Evolutionary conservation across 495 filamentous ascomycete genomes (phyloP), one percentile per base, ranked within the genome.

Genomic region (Penicillium ucsense): DNA sequence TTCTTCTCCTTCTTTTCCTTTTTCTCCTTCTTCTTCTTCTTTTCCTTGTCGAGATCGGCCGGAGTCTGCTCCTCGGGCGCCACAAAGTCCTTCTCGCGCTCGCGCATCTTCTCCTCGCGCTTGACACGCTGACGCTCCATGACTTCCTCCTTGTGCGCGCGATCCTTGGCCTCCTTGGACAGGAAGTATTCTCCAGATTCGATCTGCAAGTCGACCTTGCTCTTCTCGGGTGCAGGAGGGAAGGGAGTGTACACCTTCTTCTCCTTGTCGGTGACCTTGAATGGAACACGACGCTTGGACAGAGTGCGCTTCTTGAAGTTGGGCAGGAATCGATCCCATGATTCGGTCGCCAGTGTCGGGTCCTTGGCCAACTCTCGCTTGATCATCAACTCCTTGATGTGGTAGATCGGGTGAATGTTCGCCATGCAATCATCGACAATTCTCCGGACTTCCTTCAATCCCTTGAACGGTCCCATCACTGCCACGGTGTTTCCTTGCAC

Each of bases 371-470:
- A 75, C 68, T 99, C 94, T 30, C 90, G 84, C 71, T 95, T 95
- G 71, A 99, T 95, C 92, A 97, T 96, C 61, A 97, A 78, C 64
- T 96, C 90, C 73, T 99, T 99, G 72, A 99, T 91, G 59, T 90
- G 81, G 66, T 94, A 94, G 55, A 89, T 89, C 2, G 86, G 84
- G 61, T 94, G 89, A 52, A 95, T 82, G 63, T 99, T 99, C 33
- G 80, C 80, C 94, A 99, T 97, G 67, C 88, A 94, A 64, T 96
- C 92, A 63, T 95, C 83, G 4, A 99, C 78, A 6, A 97, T 82
- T 11, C 88, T 74, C 42, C 94, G 83, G 8, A 95, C 82, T 60
- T 96, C 89, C 66, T 97, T 97, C 38, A 99, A 66, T 9, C 89
- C 89, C 65, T 94, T 94, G 70, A 82, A 95, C 1, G 78, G 78